Evolutionary conservation across 2,329 filamentous ascomycete species (phyloP), one percentile per base, ranked within the genome.

Genomic region (Epichloe elymi): DNA sequence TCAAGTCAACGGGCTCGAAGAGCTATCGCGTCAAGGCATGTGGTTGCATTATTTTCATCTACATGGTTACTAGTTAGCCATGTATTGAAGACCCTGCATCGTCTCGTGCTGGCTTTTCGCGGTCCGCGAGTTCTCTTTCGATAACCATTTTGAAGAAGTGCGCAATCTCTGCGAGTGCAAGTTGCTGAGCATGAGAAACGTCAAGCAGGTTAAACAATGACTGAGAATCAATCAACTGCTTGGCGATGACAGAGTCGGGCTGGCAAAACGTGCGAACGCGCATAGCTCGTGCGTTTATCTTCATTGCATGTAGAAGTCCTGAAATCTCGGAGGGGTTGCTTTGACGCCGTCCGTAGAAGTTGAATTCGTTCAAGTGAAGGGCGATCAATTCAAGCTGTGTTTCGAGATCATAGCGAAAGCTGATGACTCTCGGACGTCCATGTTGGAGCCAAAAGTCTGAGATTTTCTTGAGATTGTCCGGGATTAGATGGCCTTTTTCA

Each of bases 391-490:
- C 74, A n/a, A 81, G 59, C 63, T 81, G 78, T 1, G 77, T 80
- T 64, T 80, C 77, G 2, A 80, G 61, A 53, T 82, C 77, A 60
- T 78, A 81, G 17, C 76, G 74, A 60, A 80, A 81, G 12, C 74
- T 74, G 20, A 77, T 63, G 8, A 81, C 76, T 51, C 69, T 71
- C 5, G 77, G 75, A 0, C 74, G 75, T 39, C 77, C 77, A 55
- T 73, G 71, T 42, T 70, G 66, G 23, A 67, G 63, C 78, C 77
- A 82, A 5, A 58, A 61, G 48, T 80, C 75, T 2, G 71, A 68
- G 7, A 79, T 63, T 53, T 69, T 72, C 56, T 74, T 74, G 53
- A 76, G 70, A 58, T 76, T 74, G 56, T 72, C 69, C 0, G 71
- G 65, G 5, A 74, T 67, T 5, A 81, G 66, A 1, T 75, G 75